Base-by-base conservation (phyloP, 1,139 yeast species). In the Nakaseomyces delphensis region DNA sequence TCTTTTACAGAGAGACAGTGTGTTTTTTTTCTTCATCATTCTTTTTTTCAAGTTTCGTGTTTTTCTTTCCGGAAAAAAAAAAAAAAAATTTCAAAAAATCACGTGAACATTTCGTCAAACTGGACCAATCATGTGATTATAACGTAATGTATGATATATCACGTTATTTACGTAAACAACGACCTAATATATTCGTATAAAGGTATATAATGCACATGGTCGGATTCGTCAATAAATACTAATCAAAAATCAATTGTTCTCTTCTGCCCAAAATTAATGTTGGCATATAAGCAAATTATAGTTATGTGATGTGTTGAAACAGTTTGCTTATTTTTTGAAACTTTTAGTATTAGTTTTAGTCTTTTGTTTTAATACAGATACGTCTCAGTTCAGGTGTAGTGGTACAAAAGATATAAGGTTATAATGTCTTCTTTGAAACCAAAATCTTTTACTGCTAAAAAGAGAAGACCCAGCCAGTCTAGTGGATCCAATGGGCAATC, bases 381-480 rank as follows among this genome's bases (percentile, higher is more conserved):
- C n/a, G 25, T 10, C 25, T 23, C 10, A 6, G 30, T 27, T 9
- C 13, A 27, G n/a, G 5, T 5, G n/a, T 4, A 29, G 15, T 14
- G 15, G 16, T 7, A 29, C 6, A 14, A 15, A 29, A 29, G n/a
- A 29, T 14, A 29, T 19, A 6, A 29, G 13, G 5, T 16, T 16
- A 9, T 3, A 21, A 33, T 20, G 37, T 20, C 27, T 9, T 32
- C 36, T n/a, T 21, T 33, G 37, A 33, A 21, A 19, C 37, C 37
- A 10, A 33, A 21, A 27, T 11, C 27, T 4, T 21, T 33, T 25
- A 33, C 27, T 33, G 37, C 37, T 2, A 33, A 33, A 27, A 33
- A 33, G 27, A 33, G 37, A 11, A 33, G 37, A 15, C 37, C 37
- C 15, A 33, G 37, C 11, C 37, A 33, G 4, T 20, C 37, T 10